Evolutionary conservation across 495 filamentous ascomycete genomes (phyloP), one percentile per base, ranked within the genome.

Genomic region (Tuber umbilicatum): DNA sequence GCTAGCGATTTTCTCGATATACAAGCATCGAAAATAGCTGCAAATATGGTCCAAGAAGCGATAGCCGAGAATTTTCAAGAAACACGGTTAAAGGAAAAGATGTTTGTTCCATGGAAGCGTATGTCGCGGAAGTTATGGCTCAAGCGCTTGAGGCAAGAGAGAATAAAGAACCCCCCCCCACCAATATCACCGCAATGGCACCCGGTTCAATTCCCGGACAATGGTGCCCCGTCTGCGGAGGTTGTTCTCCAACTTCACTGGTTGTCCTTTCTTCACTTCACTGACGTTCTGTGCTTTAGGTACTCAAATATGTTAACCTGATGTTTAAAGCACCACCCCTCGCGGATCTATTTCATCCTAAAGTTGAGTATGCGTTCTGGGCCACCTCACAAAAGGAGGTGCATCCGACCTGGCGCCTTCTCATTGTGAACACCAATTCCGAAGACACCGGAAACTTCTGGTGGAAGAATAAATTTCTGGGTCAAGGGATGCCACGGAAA

Each of bases 401-500:
- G 23, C 68, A 37, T 38, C 64, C 79, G 19, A 81, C 73, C 21
- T 81, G 77, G 73, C 79, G 80, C 55, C 75, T 81, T 41, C 73
- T 81, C 19, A 41, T 81, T 27, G 78, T 78, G 37, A 81, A 80
- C 64, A 78, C 67, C 69, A 80, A 81, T 55, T n/a, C 41, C 14
- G 69, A 47, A 9, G 74, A 81, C 43, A n/a, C 69, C 17, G 72
- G 72, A 40, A 71, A 74, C 45, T 81, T 75, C 50, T 81, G 80
- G 80, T 81, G 79, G 73, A 81, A 76, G 37, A 76, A 81, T 42
- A 81, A 81, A 70, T 78, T 81, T 70, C 70, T 81, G 3, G 79
- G 79, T 40, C 68, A 79, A 47, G 64, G 69, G 35, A 47, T 74
- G 40, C 70, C 80, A 38, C 73, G 76, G 27, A 73, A 78, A 14